Conservation (phyloP, 225 moss, liverwort and hornwort genomes). For the Straminergon stramineum region DNA sequence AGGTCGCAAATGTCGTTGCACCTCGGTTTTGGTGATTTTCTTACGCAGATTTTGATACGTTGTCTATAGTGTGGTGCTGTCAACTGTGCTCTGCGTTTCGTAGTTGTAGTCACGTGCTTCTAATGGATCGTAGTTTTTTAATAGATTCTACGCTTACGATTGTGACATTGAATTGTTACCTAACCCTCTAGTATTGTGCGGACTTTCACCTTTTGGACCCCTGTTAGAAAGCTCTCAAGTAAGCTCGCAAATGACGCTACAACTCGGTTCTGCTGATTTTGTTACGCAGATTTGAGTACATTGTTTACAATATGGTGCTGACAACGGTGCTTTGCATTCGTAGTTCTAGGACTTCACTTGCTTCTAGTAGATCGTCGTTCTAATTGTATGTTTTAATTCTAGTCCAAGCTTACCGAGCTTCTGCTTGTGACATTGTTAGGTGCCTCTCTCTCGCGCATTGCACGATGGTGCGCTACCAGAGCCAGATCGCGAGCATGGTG, state of each 20-base stretch:
- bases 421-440: neutral
- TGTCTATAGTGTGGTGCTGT: neutral
- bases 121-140: neutral
- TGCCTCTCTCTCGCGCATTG: neutral
- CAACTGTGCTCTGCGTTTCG: neutral
- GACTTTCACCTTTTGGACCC: neutral
- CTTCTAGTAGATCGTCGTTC: neutral
- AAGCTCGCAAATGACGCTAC: neutral
- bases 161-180: neutral
- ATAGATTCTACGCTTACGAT: neutral
- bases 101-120: neutral
- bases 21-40: neutral
- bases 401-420: neutral
- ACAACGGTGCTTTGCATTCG: neutral
- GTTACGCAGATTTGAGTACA: neutral
- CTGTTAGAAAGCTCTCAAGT: neutral
- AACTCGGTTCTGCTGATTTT: neutral
- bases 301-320: neutral
- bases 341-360: neutral
- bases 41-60: neutral
- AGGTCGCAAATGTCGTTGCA: neutral
- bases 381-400: neutral
- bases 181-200: neutral
- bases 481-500: neutral
- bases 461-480: neutral